Conservation (phyloP, 331 rosid species). For the Pyracantha coccinea region DNA sequence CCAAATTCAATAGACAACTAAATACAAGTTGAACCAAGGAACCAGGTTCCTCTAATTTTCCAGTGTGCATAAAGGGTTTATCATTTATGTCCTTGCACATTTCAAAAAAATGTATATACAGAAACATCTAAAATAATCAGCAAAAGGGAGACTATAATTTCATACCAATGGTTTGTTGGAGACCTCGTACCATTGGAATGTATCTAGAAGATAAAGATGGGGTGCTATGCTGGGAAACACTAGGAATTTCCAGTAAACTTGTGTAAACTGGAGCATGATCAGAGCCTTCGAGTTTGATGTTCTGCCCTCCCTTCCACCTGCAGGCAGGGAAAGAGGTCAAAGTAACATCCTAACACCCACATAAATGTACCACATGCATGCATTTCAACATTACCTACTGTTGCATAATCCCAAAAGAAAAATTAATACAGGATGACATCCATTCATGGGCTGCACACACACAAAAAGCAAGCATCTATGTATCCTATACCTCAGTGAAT, state of each 20-base stretch:
- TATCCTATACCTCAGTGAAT: conserved; percentile 44
- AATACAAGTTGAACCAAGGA: not conserved
- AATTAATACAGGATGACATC: not conserved
- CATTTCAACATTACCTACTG: not conserved
- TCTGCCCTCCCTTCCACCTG: conserved; percentile 81
- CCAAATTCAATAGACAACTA: not conserved
- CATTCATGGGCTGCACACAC: not conserved
- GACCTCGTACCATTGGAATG: conserved; percentile 75
- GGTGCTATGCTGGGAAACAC: conserved; percentile 56
- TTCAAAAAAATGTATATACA: not conserved
- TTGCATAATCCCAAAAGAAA: not conserved
- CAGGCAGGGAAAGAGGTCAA: conserved; percentile 13
- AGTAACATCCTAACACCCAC: conserved; percentile 5
- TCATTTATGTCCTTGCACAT: not conserved
- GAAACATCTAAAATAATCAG: not conserved
- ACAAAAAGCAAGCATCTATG: not conserved
- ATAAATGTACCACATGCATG: conserved; percentile 1
- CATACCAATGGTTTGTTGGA: conserved; percentile 86
- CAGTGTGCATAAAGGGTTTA: not conserved
- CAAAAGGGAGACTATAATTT: not conserved
- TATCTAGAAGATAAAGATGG: conserved; percentile 84
- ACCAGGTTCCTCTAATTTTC: not conserved
- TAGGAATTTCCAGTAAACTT: conserved; percentile 56
- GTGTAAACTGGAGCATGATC: conserved; percentile 92
- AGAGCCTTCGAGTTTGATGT: conserved; percentile 81